Conservation (phyloP, 2,329 filamentous ascomycete species). For the Talaromyces verruculosus region DNA sequence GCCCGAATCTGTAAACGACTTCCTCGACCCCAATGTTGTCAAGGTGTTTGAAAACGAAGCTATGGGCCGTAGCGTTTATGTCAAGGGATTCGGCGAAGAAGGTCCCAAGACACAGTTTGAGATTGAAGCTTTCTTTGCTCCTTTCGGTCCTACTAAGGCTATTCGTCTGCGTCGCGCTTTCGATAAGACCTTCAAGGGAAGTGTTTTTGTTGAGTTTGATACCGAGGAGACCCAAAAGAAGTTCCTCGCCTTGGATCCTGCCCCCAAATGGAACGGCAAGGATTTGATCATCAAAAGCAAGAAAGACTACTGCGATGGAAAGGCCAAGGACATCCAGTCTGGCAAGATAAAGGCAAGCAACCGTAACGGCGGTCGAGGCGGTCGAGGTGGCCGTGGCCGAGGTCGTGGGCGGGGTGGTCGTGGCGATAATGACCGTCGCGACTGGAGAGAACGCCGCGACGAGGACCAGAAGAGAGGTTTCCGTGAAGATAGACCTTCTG, state of each 20-base stretch:
- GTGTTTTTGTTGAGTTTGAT: slow-evolving; percentile 90
- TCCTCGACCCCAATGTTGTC: slow-evolving; percentile 55
- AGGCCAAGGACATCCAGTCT: slow-evolving; percentile 68
- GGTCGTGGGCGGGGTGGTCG: slow-evolving; percentile 11
- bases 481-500: slow-evolving; percentile 33
- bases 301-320: slow-evolving; percentile 79
- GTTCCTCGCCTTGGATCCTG: slow-evolving; percentile 76
- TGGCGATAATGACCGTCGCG: slow-evolving; percentile 34
- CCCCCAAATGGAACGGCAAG: slow-evolving; percentile 79
- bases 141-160: slow-evolving; percentile 74
- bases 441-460: slow-evolving; percentile 47
- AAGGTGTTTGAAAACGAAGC: slow-evolving; percentile 63
- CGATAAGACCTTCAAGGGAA: slow-evolving; percentile 83
- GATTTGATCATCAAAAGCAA: slow-evolving; percentile 84
- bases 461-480: slow-evolving; percentile 48
- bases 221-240: slow-evolving; percentile 73
- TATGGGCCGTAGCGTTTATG: slow-evolving; percentile 78
- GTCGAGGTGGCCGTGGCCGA: slow-evolving; percentile 21
- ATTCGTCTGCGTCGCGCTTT: slow-evolving; percentile 82
- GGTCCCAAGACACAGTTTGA: slow-evolving; percentile 84
- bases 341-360: slow-evolving; percentile 64
- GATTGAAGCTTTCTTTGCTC: slow-evolving; percentile 85
- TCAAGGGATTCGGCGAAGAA: slow-evolving; percentile 90
- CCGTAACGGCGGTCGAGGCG: slow-evolving; percentile 27
- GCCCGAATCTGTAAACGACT: slow-evolving; percentile 53